phyloP scores from a whole-genome alignment of 345 rosid genomes.

The Lepidium didymum region DNA sequence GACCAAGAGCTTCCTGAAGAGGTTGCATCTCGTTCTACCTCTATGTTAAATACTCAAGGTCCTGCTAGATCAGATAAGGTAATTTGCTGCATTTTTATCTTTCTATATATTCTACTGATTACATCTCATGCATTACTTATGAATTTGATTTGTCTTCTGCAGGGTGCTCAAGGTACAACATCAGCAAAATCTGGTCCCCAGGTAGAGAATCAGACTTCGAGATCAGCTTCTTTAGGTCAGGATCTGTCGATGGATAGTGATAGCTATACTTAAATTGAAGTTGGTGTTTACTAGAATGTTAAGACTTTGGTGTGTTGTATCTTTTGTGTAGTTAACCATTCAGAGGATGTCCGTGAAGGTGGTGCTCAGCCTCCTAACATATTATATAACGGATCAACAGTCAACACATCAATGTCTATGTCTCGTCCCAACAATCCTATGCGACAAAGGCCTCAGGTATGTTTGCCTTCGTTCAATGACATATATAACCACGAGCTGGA shows the following conservation, averaged over 20 bases:
- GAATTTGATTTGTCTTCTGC: not conserved
- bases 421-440: conserved; percentile 7
- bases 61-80: conserved; percentile 11
- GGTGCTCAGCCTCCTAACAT: conserved; percentile 15
- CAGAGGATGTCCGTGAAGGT: not conserved
- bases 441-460: not conserved
- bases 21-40: not conserved
- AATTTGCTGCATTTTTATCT: not conserved
- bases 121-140: not conserved
- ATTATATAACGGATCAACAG: not conserved
- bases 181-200: not conserved
- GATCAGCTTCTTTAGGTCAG: conserved; percentile 12
- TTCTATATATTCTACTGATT: not conserved
- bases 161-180: conserved; percentile 8
- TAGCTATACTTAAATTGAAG: not conserved
- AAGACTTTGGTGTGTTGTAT: not conserved
- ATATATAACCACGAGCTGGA: conserved; percentile 15
- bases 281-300: not conserved
- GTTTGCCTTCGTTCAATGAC: not conserved
- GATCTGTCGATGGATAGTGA: not conserved
- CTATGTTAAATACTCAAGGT: not conserved
- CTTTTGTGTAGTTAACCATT: not conserved
- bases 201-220: not conserved
- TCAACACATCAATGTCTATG: not conserved
- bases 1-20: not conserved